phyloP scores from a whole-genome alignment of 2,329 filamentous ascomycete species.

The Volutella citrinella region DNA sequence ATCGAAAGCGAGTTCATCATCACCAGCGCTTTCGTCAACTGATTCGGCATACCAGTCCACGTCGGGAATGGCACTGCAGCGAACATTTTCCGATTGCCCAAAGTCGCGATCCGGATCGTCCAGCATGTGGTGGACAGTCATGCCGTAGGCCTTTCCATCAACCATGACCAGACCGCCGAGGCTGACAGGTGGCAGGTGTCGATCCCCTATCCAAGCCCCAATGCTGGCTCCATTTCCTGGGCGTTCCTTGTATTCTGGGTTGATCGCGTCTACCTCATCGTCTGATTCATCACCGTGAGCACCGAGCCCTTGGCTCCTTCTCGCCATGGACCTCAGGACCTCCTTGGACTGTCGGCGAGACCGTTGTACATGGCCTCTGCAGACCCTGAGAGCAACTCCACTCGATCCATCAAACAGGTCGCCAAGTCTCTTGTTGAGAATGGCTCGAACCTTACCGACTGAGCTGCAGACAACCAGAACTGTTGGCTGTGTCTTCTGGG shows the following conservation, averaged over 20 bases:
- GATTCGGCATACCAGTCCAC: constrained; percentile 44
- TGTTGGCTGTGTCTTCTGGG: constrained; percentile 65
- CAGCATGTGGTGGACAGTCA: constrained; percentile 97
- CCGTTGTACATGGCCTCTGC: constrained; percentile 63
- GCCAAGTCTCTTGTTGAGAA: constrained; percentile 66
- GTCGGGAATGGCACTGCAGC: constrained; percentile 38
- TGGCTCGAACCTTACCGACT: constrained; percentile 67
- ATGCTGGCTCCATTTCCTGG: constrained; percentile 89
- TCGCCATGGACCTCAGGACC: constrained; percentile 30
- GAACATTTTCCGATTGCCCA: constrained; percentile 22
- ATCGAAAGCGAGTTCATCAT: constrained; percentile 57
- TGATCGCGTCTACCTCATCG: constrained; percentile 50
- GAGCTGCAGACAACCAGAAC: constrained; percentile 76
- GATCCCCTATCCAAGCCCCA: constrained; percentile 80
- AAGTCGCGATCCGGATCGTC: constrained; percentile 62
- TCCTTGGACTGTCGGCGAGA: constrained; percentile 47
- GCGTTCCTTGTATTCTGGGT: constrained; percentile 73
- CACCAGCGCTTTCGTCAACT: constrained; percentile 39
- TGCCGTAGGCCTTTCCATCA: constrained; percentile 81
- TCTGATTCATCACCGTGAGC: constrained; percentile 38
- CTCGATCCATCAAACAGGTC: constrained; percentile 61
- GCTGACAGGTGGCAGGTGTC: constrained; percentile 85
- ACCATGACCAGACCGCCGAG: constrained; percentile 86
- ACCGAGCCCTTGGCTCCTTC: constrained; percentile 27
- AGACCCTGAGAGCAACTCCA: constrained; percentile 67